Evolutionary conservation across 2,329 filamentous ascomycete genomes (phyloP).

Genomic region (Pseudogymnoascus sp.): DNA sequence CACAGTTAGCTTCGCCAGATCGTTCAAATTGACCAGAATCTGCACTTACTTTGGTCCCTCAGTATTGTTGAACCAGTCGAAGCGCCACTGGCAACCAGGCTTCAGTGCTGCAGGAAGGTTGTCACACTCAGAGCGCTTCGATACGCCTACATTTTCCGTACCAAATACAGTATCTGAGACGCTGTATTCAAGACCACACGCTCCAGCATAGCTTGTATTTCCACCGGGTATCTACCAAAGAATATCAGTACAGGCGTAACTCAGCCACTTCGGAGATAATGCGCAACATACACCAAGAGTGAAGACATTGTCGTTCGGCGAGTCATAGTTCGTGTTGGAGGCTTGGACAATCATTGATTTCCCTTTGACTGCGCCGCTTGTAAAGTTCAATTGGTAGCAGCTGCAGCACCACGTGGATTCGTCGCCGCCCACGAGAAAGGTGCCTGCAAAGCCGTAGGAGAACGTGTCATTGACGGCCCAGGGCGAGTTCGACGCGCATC

Average conservation of each 20-base stretch:
- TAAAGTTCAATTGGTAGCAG: constrained; percentile 55
- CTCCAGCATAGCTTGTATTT: neutral
- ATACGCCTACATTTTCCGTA: neutral
- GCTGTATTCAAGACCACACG: neutral
- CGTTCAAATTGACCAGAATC: neutral
- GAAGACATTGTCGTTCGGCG: constrained; percentile 44
- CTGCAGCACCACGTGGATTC: constrained; percentile 43
- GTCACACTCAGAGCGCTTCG: neutral
- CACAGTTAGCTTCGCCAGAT: neutral
- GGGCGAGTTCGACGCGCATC: constrained; percentile 44
- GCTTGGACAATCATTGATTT: constrained; percentile 55
- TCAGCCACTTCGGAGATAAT: neutral
- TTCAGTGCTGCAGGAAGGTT: neutral
- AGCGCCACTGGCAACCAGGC: constrained; percentile 5
- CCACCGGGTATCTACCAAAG: neutral
- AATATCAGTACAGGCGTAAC: neutral
- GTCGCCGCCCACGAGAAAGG: constrained; percentile 36
- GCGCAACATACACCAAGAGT: constrained; percentile 37
- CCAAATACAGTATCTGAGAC: neutral
- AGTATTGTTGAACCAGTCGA: neutral
- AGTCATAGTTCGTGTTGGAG: constrained; percentile 49
- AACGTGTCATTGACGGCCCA: constrained; percentile 42
- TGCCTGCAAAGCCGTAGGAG: constrained; percentile 48
- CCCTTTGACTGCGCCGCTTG: constrained; percentile 41
- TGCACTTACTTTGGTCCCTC: neutral